These are phyloP conservation scores for Aciculoconidium aculeatum DNA, from an alignment of 805 yeast species.

Conservation along the genomic window DNA sequence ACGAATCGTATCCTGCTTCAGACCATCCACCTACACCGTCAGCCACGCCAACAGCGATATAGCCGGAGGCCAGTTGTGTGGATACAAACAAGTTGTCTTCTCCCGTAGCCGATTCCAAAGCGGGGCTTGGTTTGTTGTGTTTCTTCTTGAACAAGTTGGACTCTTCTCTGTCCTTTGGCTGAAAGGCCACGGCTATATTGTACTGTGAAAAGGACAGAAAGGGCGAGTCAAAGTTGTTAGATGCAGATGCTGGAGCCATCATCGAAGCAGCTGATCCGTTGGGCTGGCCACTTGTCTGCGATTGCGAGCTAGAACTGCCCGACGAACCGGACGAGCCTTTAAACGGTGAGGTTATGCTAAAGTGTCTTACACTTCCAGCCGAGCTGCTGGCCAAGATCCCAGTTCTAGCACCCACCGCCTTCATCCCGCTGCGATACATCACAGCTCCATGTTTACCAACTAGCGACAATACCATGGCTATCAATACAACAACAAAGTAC, in stretches of 20 bases:
- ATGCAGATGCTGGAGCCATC: conserved; percentile 15
- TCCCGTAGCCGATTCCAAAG: conserved; percentile 54
- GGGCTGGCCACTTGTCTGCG: conserved; percentile 11
- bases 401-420: conserved; percentile 1
- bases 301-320: conserved; percentile 10
- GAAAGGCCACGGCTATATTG: conserved; percentile 62
- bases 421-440: conserved; percentile 4
- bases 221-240: conserved; percentile 15
- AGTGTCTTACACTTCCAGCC: conserved; percentile 1
- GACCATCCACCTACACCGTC: conserved; percentile 99
- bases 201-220: conserved; percentile 31
- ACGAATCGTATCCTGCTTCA: conserved; percentile 83
- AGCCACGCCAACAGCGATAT: conserved; percentile 69
- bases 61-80: conserved; percentile 28
- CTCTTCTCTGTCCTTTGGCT: conserved; percentile 62
- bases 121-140: conserved; percentile 27
- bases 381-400: conserved; percentile 1
- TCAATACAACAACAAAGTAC: conserved; percentile 11
- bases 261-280: conserved; percentile 10
- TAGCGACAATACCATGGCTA: conserved; percentile 17
- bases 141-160: conserved; percentile 37
- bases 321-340: conserved; percentile 17
- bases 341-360: conserved; percentile 6
- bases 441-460: conserved; percentile 8
- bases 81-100: conserved; percentile 69